Evolutionary conservation across 805 yeast genomes (phyloP), one percentile per base, ranked within the genome.

Genomic region (Lachancea kluyveri): DNA sequence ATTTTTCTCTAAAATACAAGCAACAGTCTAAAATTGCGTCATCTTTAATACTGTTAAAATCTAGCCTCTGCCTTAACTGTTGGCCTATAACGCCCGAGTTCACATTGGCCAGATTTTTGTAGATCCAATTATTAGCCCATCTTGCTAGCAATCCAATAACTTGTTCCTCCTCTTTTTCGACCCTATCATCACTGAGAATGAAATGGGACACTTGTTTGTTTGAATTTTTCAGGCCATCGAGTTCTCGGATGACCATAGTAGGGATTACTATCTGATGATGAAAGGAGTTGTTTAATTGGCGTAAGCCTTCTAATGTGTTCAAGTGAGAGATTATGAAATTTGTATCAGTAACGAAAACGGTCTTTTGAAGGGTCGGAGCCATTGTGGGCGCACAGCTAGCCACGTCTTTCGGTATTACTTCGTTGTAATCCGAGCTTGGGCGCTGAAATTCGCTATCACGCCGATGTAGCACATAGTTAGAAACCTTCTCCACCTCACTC

Each of bases 21-120:
- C 94, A 81, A 52, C 95, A 86, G 53, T 88, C 96, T 24, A 87
- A 57, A 39, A 88, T 87, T 0, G 94, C 70, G 47, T 87, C 94
- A 55, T 88, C 96, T 36, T 82, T 78, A 0, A 32, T 32, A 1
- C 75, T 52, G 2, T 46, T 31, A 6, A 51, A 48, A 35, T 77
- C 74, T 1, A 79, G 27, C 16, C 62, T 55, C 50, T 87, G 84
- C 17, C 61, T 53, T 11, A 68, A 25, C 41, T 67, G 72, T 52
- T 88, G 96, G 0, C 84, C 94, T 28, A 68, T 58, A 0, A 87
- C 71, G 0, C 68, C 64, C 0, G 69, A 57, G 18, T 67, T 62
- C 4, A 53, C 49, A 5, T 65, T 62, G 3, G 87, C 82, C 13
- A 88, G 59, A 28, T 67, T 61, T 12, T 57, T 50, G 44, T 74